Conservation (phyloP, 2,329 filamentous ascomycete genomes). For the Penicillium sp. region DNA sequence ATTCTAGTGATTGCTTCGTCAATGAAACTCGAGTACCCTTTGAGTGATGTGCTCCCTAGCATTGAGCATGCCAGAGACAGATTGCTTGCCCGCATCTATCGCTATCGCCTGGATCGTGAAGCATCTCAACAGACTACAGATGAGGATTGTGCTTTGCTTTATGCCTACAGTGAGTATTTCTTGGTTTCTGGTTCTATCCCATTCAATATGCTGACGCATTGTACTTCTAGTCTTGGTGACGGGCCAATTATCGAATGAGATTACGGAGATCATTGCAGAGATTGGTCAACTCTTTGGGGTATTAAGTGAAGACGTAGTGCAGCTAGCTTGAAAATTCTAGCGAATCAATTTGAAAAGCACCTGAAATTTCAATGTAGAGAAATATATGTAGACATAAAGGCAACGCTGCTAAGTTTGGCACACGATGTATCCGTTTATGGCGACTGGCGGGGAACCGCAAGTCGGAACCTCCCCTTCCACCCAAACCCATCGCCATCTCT, state of each 20-base stretch:
- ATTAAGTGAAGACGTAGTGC: conserved; percentile 53
- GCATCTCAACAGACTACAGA: conserved; percentile 39
- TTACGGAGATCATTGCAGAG: conserved; percentile 46
- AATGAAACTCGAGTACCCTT: conserved; percentile 86
- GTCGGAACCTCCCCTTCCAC: conserved; percentile 24
- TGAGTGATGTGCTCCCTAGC: conserved; percentile 79
- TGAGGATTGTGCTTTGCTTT: conserved; percentile 77
- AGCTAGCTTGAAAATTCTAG: conserved; percentile 39
- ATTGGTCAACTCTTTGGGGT: conserved; percentile 54
- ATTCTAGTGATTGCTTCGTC: conserved; percentile 77
- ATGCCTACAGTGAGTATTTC: conserved; percentile 64
- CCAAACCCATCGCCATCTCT: conserved; percentile 22
- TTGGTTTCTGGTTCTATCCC: background rate
- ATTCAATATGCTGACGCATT: conserved; percentile 2
- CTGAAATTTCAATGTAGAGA: background rate
- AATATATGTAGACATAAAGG: conserved; percentile 30
- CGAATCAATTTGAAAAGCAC: background rate
- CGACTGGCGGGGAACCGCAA: conserved; percentile 24
- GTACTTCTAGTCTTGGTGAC: conserved; percentile 49
- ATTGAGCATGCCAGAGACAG: conserved; percentile 72
- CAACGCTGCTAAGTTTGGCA: conserved; percentile 8
- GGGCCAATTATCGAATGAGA: conserved; percentile 50
- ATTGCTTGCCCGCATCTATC: conserved; percentile 76
- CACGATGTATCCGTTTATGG: conserved; percentile 19
- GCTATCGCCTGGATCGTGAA: conserved; percentile 65